These are phyloP conservation scores for Geotrichum candidum DNA, from an alignment of 1,139 yeast species.

Conservation along the genomic window DNA sequence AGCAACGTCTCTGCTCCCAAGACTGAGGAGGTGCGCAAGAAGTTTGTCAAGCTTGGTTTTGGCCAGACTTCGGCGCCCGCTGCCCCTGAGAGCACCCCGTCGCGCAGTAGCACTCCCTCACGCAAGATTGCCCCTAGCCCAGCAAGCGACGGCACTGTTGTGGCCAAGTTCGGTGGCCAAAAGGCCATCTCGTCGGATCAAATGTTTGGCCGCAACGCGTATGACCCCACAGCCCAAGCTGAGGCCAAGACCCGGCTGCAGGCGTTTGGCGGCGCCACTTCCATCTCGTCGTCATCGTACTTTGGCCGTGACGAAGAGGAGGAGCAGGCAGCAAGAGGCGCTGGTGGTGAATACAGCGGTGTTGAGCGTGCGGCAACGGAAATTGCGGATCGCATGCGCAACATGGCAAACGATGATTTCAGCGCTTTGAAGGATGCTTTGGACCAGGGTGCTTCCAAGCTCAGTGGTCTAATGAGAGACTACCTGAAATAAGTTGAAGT, in stretches of 20 bases:
- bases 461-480: constrained; percentile 79
- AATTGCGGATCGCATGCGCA: constrained; percentile 60
- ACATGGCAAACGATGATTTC: constrained; percentile 80
- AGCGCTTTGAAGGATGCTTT: constrained; percentile 86
- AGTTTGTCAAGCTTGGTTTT: constrained; percentile 34
- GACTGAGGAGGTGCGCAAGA: constrained; percentile 17
- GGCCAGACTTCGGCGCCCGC: constrained; percentile 31
- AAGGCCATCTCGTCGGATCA: constrained; percentile 96
- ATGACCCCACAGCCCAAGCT: constrained; percentile 67
- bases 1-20: constrained; percentile 16
- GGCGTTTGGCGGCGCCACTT: constrained; percentile 75
- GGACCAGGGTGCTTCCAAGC: constrained; percentile 87
- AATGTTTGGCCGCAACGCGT: constrained; percentile 81
- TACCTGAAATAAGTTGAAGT: constrained; percentile 48
- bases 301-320: constrained; percentile 76
- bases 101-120: constrained; percentile 8
- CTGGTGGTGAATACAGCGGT: constrained; percentile 33
- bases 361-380: constrained; percentile 60
- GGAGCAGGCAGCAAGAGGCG: constrained; percentile 30
- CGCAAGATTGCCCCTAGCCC: constrained; percentile 34
- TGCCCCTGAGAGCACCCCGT: neutral
- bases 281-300: constrained; percentile 87
- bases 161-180: constrained; percentile 73
- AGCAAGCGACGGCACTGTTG: constrained; percentile 32
- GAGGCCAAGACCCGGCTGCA: constrained; percentile 79